Percentiles rank a stretch among this genome's conserved stretches.
phyloP scores from a whole-genome alignment of 108 stramenopile species.

The Cyclostephanos invisitatus region DNA sequence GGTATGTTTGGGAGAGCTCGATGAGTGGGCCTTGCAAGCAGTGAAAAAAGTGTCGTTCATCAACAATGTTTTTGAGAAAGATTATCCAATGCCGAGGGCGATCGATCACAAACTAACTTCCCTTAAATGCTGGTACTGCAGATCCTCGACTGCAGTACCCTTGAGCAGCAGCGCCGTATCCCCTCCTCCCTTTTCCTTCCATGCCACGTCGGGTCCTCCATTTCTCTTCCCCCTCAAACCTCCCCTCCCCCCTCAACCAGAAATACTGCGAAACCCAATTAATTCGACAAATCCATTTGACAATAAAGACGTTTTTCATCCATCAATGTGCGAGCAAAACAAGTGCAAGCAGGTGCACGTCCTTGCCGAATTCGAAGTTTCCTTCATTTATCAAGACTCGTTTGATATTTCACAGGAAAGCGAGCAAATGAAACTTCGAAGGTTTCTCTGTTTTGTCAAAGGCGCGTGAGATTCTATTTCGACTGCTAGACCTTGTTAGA shows the following conservation, averaged over 20 bases:
- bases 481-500: too few species aligned
- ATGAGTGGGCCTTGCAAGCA: constrained; percentile 10
- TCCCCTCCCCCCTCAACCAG: too few species aligned
- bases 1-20: constrained; percentile 8
- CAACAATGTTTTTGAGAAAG: neutral
- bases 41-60: neutral
- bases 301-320: too few species aligned
- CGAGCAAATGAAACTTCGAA: neutral
- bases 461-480: too few species aligned
- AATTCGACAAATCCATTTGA: too few species aligned
- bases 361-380: neutral
- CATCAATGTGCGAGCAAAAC: too few species aligned
- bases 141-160: too few species aligned
- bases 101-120: neutral
- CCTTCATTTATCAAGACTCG: neutral
- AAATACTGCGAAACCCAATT: too few species aligned
- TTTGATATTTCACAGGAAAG: neutral
- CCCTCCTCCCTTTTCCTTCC: too few species aligned
- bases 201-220: too few species aligned
- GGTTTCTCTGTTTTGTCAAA: neutral
- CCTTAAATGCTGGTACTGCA: neutral
- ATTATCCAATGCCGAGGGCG: neutral
- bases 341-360: neutral
- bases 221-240: too few species aligned
- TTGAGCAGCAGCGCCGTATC: too few species aligned